These are phyloP conservation scores for Leccinum subgranulosum DNA, from an alignment of 768 basidiomycete species.

Conservation along the genomic window DNA sequence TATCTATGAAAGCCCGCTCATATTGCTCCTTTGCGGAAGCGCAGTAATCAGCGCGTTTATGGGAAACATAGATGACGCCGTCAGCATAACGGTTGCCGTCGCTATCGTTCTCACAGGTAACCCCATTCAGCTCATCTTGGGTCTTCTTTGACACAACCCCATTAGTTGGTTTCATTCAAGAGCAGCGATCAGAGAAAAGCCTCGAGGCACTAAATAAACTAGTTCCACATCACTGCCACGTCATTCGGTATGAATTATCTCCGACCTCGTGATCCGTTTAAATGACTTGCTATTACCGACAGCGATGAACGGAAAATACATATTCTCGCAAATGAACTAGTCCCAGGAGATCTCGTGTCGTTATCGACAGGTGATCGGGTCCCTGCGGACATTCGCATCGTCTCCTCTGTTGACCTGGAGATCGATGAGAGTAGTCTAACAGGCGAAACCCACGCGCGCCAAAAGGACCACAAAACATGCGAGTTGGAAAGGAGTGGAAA, in stretches of 20 bases:
- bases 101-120: constrained; percentile 90
- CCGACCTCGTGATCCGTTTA: background rate
- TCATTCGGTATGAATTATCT: constrained; percentile 51
- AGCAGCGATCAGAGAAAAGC: constrained; percentile 91
- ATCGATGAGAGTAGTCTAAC: constrained; percentile 95
- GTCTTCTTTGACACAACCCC: background rate
- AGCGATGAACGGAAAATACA: constrained; percentile 60
- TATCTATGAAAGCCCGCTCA: constrained; percentile 93
- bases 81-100: constrained; percentile 90
- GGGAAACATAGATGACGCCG: constrained; percentile 94
- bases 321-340: constrained; percentile 93
- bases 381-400: constrained; percentile 87
- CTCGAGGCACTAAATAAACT: constrained; percentile 95
- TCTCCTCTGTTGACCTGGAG: constrained; percentile 81
- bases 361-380: constrained; percentile 92
- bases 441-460: constrained; percentile 82
- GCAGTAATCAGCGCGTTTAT: constrained; percentile 85
- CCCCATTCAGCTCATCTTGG: constrained; percentile 13
- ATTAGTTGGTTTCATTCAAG: constrained; percentile 90
- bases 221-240: constrained; percentile 94
- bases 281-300: background rate
- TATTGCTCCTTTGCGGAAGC: constrained; percentile 86
- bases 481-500: constrained; percentile 33
- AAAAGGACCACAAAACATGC: constrained; percentile 62
- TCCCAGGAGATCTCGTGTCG: constrained; percentile 89